These are phyloP conservation scores for Vanrija pseudolonga DNA, from an alignment of 1,284 basidiomycete species.

Conservation along the genomic window DNA sequence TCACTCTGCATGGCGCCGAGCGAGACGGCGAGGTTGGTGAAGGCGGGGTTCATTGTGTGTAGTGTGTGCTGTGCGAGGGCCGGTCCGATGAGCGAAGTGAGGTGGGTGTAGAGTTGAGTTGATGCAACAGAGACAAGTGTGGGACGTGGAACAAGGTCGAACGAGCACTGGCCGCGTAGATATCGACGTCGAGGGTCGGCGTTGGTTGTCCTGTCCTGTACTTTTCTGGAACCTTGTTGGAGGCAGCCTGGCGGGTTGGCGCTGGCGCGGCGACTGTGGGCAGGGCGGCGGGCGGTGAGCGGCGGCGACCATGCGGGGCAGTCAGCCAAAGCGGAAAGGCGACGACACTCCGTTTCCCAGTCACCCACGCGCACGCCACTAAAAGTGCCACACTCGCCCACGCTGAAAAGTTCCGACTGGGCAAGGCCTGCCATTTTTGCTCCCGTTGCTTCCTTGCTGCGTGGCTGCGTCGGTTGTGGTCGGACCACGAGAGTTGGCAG, in stretches of 20 bases:
- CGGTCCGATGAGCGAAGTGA: conserved; percentile 1
- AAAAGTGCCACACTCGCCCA: neutral
- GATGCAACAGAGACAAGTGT: conserved; percentile 2
- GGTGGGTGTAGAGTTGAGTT: too few species aligned
- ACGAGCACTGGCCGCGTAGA: neutral
- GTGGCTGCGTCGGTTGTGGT: too few species aligned
- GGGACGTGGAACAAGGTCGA: conserved; percentile 5
- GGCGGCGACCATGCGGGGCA: too few species aligned
- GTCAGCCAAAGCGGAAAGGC: too few species aligned
- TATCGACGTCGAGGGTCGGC: neutral
- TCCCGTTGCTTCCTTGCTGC: conserved; percentile 4
- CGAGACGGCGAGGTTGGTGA: conserved; percentile 73
- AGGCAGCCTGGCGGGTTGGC: too few species aligned
- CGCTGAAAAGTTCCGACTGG: too few species aligned
- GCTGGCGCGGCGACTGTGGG: too few species aligned
- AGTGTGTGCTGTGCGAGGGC: neutral
- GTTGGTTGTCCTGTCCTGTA: neutral
- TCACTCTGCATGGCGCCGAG: conserved; percentile 84
- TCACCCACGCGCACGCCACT: too few species aligned
- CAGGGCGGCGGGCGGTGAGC: too few species aligned
- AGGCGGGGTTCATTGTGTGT: conserved; percentile 41
- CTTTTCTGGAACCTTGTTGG: neutral
- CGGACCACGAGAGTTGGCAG: too few species aligned
- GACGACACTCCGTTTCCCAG: too few species aligned
- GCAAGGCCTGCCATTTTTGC: too few species aligned